Evolutionary conservation across 257 asterid species (phyloP).

Genomic region (Solanum virginianum): DNA sequence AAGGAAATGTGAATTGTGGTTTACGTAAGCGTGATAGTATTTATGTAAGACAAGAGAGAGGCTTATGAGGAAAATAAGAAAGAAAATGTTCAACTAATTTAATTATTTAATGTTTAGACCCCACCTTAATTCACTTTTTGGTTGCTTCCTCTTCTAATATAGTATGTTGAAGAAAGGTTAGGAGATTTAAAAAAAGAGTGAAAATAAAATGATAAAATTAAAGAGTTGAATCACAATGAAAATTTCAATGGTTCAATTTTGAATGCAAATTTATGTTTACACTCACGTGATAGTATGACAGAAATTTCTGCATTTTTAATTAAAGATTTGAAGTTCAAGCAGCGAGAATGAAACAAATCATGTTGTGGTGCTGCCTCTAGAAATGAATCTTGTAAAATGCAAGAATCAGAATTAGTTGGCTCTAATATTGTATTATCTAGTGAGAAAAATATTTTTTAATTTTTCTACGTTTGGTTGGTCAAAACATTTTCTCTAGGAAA

Average conservation of each 20-base stretch:
- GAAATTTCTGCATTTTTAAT: fast-evolving
- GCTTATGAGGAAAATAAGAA: background rate
- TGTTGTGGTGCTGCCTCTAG: background rate
- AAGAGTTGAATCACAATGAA: background rate
- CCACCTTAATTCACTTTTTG: background rate
- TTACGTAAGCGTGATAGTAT: background rate
- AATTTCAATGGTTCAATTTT: background rate
- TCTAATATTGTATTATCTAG: background rate
- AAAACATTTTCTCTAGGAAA: background rate
- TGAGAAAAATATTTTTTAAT: background rate
- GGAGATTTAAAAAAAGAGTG: background rate
- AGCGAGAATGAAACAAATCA: too few relatives aligned
- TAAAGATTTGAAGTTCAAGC: too few relatives aligned
- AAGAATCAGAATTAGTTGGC: background rate
- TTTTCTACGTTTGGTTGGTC: background rate
- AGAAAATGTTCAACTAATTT: background rate
- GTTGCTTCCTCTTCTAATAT: background rate
- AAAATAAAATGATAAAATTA: background rate
- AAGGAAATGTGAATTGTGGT: background rate
- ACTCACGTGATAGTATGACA: background rate
- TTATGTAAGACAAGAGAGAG: background rate
- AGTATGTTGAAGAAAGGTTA: background rate
- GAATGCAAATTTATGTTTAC: background rate
- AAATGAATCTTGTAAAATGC: background rate
- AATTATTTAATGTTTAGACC: background rate